Evolutionary conservation across 2,329 filamentous ascomycete genomes (phyloP).

Genomic region (Trichoderma lentiforme): DNA sequence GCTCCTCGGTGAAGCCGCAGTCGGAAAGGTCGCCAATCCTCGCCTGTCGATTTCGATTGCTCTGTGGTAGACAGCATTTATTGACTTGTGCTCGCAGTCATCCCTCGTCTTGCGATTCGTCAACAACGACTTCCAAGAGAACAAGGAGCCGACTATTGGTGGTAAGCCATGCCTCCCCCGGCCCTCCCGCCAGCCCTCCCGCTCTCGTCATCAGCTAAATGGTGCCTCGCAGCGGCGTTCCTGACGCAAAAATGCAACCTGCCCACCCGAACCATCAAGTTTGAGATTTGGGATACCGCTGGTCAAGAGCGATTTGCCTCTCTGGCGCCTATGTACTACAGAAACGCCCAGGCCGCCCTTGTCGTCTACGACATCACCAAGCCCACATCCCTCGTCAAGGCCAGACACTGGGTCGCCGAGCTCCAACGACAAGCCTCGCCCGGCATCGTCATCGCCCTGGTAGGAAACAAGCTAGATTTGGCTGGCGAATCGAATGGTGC

Average conservation of each 20-base stretch:
- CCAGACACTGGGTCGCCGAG: conserved; percentile 98
- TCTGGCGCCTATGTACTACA: conserved; percentile 98
- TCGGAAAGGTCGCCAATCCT: conserved; percentile 75
- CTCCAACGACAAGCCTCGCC: conserved; percentile 93
- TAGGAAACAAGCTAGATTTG: conserved; percentile 95
- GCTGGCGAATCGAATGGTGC: conserved; percentile 57
- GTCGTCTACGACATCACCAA: conserved; percentile 99
- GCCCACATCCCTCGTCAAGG: conserved; percentile 90
- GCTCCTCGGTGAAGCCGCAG: conserved; percentile 91
- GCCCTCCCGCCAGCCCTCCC: conserved; percentile 12
- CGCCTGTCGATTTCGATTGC: not conserved
- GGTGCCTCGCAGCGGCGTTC: conserved; percentile 70
- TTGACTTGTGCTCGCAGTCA: conserved; percentile 57
- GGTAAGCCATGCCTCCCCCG: conserved; percentile 52
- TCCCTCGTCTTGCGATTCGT: conserved; percentile 97
- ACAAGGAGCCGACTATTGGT: conserved; percentile 99
- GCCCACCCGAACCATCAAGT: conserved; percentile 86
- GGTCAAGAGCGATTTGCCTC: conserved; percentile 97
- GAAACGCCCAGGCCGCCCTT: conserved; percentile 94
- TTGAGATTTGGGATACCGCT: conserved; percentile 97
- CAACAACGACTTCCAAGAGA: conserved; percentile 99
- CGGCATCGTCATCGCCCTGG: conserved; percentile 93
- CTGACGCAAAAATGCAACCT: conserved; percentile 98
- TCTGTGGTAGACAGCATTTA: not conserved
- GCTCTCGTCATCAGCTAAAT: conserved; percentile 3